Base-by-base conservation (phyloP, 305 asterid genomes). In the Rubia tinctorum region DNA sequence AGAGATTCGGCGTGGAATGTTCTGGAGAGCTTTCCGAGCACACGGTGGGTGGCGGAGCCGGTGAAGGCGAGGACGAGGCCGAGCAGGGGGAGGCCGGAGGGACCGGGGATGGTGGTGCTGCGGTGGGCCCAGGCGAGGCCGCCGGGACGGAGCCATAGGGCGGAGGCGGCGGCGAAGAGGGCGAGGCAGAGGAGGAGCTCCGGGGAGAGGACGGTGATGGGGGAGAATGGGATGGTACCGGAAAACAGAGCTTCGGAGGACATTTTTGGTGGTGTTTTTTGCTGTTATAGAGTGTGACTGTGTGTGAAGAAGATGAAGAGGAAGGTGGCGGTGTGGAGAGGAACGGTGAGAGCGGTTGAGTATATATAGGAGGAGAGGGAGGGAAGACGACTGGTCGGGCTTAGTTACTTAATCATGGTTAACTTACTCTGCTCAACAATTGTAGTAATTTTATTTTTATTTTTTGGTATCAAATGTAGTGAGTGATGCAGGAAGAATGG, bases 71-170 rank as follows among this genome's bases (percentile, higher is more conserved):
- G 78, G 40, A 79, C 76, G 23, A 84, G 40, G 17, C 97, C 97
- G 23, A 91, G 71, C 17, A 91, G 69, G 2, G 97, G 97, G 14
- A 88, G 75, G 0, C 97, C 97, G 6, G 90, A 86, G 0, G 97
- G 96, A 7, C 97, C 97, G 0, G 93, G 90, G 71, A 91, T 84
- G 23, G 86, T 79, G 20, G 75, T 15, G 6, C 69, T 80, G 37
- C 6, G 82, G 69, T 2, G 76, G 2, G 96, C 91, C 97, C 97
- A 91, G 72, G 96, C 93, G 56, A 91, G 89, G 0, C 97, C 97
- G 6, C 97, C 97, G 0, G 96, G 97, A 3, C 88, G 79, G 7
- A 90, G 82, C 90, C 89, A 90, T 70, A 91, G 84, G 75, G 88
- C 81, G 7, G 88, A 81, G 0, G 83, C 73, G 2, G 88, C 84